These are phyloP conservation scores for Epichloe festucae DNA, from an alignment of 2,329 filamentous ascomycete species.

Conservation along the genomic window DNA sequence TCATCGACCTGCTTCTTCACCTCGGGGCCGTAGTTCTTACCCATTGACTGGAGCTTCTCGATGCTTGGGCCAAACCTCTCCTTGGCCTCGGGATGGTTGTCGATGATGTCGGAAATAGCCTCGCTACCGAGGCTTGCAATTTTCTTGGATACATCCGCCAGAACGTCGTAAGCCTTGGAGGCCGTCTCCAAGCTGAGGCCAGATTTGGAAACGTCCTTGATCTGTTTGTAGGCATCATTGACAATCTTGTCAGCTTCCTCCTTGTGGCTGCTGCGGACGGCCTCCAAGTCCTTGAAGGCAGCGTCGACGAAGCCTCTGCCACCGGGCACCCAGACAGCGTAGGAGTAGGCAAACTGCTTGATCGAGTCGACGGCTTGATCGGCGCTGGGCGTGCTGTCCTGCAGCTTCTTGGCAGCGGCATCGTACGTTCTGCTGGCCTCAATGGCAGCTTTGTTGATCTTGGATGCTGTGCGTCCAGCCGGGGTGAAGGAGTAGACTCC, in stretches of 20 bases:
- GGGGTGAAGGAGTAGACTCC: slow-evolving; percentile 31
- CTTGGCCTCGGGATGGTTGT: slow-evolving; percentile 63
- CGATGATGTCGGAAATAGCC: slow-evolving; percentile 49
- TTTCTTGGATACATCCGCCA: slow-evolving; percentile 47
- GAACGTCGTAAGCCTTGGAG: slow-evolving; percentile 44
- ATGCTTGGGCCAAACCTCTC: slow-evolving; percentile 57
- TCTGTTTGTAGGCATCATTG: slow-evolving; percentile 51
- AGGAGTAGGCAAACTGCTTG: slow-evolving; percentile 52
- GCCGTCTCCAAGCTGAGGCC: slow-evolving; percentile 52
- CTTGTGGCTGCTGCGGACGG: slow-evolving; percentile 51
- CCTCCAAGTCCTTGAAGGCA: slow-evolving; percentile 59
- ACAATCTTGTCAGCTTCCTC: slow-evolving; percentile 59
- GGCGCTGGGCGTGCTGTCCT: slow-evolving; percentile 48
- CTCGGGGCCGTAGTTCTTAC: slow-evolving; percentile 58
- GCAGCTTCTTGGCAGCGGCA: slow-evolving; percentile 44
- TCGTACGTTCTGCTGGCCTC: slow-evolving; percentile 49
- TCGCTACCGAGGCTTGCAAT: slow-evolving; percentile 50
- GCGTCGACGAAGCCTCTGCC: slow-evolving; percentile 54
- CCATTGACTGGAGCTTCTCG: slow-evolving; percentile 56
- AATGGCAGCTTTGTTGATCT: slow-evolving; percentile 33
- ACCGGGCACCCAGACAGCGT: slow-evolving; percentile 60
- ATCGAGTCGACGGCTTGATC: slow-evolving; percentile 56
- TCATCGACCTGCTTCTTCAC: slow-evolving; percentile 64
- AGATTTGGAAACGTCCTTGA: slow-evolving; percentile 46
- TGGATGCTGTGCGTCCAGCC: slow-evolving; percentile 26